Conservation (phyloP, 1,139 yeast species). For the Saccharomycopsis phalli region DNA sequence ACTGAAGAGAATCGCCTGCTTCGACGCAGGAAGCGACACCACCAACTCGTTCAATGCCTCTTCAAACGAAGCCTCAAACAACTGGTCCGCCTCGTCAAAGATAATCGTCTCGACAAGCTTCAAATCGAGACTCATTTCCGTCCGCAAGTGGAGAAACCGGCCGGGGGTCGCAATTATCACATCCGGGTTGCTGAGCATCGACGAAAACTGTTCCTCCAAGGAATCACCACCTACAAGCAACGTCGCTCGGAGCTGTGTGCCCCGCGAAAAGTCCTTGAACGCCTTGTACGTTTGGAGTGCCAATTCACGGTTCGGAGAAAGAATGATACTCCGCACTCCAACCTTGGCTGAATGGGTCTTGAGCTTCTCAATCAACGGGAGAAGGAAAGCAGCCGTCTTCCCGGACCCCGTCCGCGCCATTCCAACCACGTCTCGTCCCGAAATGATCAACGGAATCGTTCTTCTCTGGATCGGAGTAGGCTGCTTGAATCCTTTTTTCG, state of each 20-base stretch:
- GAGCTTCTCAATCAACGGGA: conserved; percentile 82
- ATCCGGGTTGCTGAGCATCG: conserved; percentile 93
- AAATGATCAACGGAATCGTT: conserved; percentile 83
- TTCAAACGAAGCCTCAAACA: conserved; percentile 95
- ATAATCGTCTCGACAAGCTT: conserved; percentile 80
- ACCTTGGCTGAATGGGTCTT: conserved; percentile 78
- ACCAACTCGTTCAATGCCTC: conserved; percentile 88
- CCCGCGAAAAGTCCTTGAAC: conserved; percentile 77
- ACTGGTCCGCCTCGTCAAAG: conserved; percentile 96
- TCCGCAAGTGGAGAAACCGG: conserved; percentile 87
- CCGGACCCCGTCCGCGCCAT: conserved; percentile 99
- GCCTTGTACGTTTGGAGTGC: conserved; percentile 89
- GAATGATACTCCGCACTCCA: conserved; percentile 80
- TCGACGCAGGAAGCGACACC: conserved; percentile 67
- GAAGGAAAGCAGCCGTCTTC: conserved; percentile 94
- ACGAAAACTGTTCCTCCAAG: conserved; percentile 86
- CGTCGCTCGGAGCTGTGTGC: conserved; percentile 74
- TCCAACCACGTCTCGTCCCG: conserved; percentile 90
- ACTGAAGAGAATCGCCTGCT: conserved; percentile 86
- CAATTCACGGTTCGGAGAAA: conserved; percentile 91
- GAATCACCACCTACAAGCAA: conserved; percentile 95
- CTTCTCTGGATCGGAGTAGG: conserved; percentile 98
- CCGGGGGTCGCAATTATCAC: conserved; percentile 97
- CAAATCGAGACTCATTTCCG: conserved; percentile 87
- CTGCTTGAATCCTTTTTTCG: conserved; percentile 80